A percentile compares a stretch with the other conserved stretches of the same genome.
phyloP scores from a whole-genome alignment of 148 eudicot genomes.

The Dianthus caryophyllus region DNA sequence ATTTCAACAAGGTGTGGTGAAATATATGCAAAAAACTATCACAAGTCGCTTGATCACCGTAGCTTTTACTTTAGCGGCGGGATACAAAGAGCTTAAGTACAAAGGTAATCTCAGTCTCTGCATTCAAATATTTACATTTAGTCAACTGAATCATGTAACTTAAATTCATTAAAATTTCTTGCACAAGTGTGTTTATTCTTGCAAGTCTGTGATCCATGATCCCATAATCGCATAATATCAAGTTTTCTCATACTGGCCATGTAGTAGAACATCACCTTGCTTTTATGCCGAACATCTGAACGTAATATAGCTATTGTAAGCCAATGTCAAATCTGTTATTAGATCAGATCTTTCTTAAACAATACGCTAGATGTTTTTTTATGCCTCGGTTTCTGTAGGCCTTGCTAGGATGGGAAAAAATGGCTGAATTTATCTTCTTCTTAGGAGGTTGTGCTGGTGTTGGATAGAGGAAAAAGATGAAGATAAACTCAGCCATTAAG shows the following conservation, averaged over 20 bases:
- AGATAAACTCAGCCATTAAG: too few species aligned
- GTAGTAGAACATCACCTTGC: background rate
- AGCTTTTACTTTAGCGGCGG: constrained; percentile 92
- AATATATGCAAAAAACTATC: constrained; percentile 79
- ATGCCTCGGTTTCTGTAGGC: too few species aligned
- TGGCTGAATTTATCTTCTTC: background rate
- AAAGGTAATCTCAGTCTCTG: constrained; percentile 48
- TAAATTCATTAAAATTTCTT: background rate
- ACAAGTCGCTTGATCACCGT: constrained; percentile 86
- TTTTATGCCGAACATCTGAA: constrained; percentile 6
- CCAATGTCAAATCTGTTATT: background rate
- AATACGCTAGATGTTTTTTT: background rate
- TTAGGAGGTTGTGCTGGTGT: constrained; percentile 2
- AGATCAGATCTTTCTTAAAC: background rate
- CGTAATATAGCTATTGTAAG: background rate
- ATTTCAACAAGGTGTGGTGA: too few species aligned
- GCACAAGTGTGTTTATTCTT: background rate
- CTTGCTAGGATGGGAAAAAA: too few species aligned
- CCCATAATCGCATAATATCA: background rate
- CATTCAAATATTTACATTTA: background rate
- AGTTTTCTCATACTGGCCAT: background rate
- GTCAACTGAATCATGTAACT: background rate
- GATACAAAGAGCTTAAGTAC: constrained; percentile 80
- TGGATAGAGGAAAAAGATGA: background rate
- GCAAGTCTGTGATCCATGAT: too few species aligned